Conservation (phyloP, 192 early-diverging fungal species). For the Rhizoclosmatium globosum region DNA sequence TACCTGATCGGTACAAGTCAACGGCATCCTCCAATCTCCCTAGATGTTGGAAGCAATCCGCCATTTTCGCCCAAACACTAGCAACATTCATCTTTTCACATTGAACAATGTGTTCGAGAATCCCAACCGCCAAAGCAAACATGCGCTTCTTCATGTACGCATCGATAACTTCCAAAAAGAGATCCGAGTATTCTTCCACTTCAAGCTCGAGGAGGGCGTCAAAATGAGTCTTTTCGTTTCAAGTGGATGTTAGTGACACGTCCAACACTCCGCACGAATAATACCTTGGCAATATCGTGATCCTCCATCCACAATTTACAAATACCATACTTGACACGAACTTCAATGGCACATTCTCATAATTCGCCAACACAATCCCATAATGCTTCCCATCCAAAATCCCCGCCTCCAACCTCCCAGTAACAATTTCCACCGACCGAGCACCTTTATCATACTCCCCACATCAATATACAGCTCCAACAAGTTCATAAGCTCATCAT, state of each 20-base stretch:
- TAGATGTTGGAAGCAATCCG: constrained; percentile 65
- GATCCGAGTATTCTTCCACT: constrained; percentile 66
- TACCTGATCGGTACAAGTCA: constrained; percentile 55
- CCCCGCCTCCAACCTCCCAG: constrained; percentile 54
- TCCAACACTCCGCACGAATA: not conserved
- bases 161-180: constrained; percentile 79
- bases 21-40: constrained; percentile 63
- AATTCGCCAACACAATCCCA: constrained; percentile 7
- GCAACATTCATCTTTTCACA: constrained; percentile 43
- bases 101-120: constrained; percentile 48
- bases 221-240: constrained; percentile 66
- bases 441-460: constrained; percentile 80
- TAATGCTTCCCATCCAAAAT: not conserved
- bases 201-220: constrained; percentile 59
- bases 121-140: constrained; percentile 68
- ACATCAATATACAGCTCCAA: constrained; percentile 85
- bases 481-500: constrained; percentile 87
- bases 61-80: constrained; percentile 64
- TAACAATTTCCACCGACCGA: constrained; percentile 73
- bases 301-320: constrained; percentile 78
- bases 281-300: constrained; percentile 71
- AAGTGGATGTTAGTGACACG: not conserved
- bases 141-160: constrained; percentile 72
- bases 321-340: constrained; percentile 86
- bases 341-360: constrained; percentile 76